Conservation (phyloP, 768 basidiomycete genomes). For the Boletus rubropictus region DNA sequence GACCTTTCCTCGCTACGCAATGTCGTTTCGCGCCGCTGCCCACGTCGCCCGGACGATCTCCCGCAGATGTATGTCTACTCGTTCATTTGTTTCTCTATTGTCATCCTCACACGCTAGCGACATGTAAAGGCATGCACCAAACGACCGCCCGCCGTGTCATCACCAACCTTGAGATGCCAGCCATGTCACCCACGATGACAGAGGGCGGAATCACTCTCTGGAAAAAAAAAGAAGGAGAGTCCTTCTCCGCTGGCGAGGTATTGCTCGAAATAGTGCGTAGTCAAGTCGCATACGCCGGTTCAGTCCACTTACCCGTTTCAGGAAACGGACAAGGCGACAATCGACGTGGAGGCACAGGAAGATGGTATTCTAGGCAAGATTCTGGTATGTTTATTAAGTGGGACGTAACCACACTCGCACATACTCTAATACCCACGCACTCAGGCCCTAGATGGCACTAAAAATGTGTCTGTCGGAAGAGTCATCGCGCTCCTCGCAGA, state of each 20-base stretch:
- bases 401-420: neutral
- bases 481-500: constrained; percentile 91
- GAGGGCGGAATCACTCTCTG: constrained; percentile 88
- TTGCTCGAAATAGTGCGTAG: constrained; percentile 78
- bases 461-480: constrained; percentile 82
- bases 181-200: constrained; percentile 97
- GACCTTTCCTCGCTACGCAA: neutral
- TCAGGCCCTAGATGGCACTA: constrained; percentile 71
- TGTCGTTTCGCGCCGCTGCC: constrained; percentile 14
- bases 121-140: constrained; percentile 40
- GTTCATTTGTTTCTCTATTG: neutral
- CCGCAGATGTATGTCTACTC: constrained; percentile 22
- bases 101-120: constrained; percentile 3
- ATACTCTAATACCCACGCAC: neutral
- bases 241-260: constrained; percentile 77
- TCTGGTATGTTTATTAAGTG: constrained; percentile 47
- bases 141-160: constrained; percentile 51
- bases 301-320: constrained; percentile 28
- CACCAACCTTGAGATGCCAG: constrained; percentile 83
- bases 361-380: constrained; percentile 95
- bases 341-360: constrained; percentile 98
- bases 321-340: constrained; percentile 95
- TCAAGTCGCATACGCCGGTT: neutral
- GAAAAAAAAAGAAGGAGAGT: constrained; percentile 84
- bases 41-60: constrained; percentile 11